phyloP scores from a whole-genome alignment of 345 rosid genomes.

The Excoecaria cochinchinensis region DNA sequence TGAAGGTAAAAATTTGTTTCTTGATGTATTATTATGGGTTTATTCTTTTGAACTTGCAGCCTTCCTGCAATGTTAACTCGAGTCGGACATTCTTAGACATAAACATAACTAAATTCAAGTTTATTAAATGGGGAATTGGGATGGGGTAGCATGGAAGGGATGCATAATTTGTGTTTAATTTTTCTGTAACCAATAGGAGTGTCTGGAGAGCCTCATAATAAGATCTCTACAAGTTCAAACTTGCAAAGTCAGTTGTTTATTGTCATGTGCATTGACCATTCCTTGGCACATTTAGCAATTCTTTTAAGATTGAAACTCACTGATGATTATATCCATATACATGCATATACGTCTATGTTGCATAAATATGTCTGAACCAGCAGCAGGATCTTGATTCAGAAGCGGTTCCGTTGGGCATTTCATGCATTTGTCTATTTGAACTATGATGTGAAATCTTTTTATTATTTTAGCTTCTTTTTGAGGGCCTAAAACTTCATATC shows the following conservation, averaged over 20 bases:
- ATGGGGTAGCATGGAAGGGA: too few relatives aligned
- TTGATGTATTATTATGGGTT: slow-evolving; percentile 4
- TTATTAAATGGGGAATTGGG: too few relatives aligned
- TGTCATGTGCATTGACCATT: too few relatives aligned
- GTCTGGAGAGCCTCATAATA: not conserved
- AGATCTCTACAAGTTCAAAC: not conserved
- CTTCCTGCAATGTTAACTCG: too few relatives aligned
- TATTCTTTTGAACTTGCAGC: not conserved
- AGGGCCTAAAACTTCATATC: slow-evolving; percentile 1
- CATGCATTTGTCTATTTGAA: not conserved
- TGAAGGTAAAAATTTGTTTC: slow-evolving; percentile 55
- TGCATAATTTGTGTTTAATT: not conserved
- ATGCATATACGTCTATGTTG: not conserved
- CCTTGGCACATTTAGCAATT: too few relatives aligned
- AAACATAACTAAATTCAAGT: too few relatives aligned
- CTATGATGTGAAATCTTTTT: not conserved
- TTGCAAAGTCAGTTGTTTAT: too few relatives aligned
- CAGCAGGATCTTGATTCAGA: not conserved
- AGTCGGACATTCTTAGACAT: too few relatives aligned
- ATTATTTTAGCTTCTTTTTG: not conserved
- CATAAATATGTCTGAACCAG: not conserved
- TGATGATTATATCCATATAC: not conserved
- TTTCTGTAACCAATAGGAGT: not conserved
- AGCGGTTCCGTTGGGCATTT: not conserved
- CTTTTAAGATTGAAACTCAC: not conserved